phyloP scores from a whole-genome alignment of 2,329 filamentous ascomycete genomes.

The Tolypocladium cylindrosporum region DNA sequence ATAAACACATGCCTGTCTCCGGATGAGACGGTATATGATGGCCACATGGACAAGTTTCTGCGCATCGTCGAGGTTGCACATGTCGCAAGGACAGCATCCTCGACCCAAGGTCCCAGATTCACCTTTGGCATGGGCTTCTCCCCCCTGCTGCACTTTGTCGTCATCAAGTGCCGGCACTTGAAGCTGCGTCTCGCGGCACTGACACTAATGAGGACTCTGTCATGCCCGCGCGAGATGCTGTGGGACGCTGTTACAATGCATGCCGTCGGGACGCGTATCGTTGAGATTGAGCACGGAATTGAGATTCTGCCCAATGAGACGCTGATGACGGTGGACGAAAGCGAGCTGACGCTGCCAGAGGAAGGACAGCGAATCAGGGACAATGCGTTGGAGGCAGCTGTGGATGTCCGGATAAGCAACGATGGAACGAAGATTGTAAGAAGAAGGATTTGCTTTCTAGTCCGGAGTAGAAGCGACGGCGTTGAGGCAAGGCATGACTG shows the following conservation, averaged over 20 bases:
- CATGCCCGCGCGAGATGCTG: conserved; percentile 21
- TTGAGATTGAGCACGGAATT: conserved; percentile 29
- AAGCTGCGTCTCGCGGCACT: conserved; percentile 22
- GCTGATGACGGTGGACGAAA: not conserved
- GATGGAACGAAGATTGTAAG: not conserved
- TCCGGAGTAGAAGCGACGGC: not conserved
- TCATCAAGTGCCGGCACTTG: conserved; percentile 28
- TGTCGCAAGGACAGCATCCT: conserved; percentile 3
- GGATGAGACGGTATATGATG: conserved; percentile 25
- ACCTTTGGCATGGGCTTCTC: conserved; percentile 30
- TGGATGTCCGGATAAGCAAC: not conserved
- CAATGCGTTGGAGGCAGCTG: not conserved
- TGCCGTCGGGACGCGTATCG: conserved; percentile 17
- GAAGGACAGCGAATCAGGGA: not conserved
- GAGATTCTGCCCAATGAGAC: conserved; percentile 11
- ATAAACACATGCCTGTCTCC: conserved; percentile 15
- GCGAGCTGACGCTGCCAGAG: not conserved
- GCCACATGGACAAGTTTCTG: conserved; percentile 16
- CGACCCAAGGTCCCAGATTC: conserved; percentile 16
- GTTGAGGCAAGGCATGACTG: not conserved
- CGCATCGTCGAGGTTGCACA: conserved; percentile 18
- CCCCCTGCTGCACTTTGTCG: conserved; percentile 26
- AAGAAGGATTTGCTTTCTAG: not conserved
- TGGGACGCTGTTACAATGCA: conserved; percentile 25
- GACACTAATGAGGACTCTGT: conserved; percentile 17